Evolutionary conservation across 108 stramenopile species (phyloP), one percentile per base, ranked within the genome.

Genomic region (Bacterosira constricta): DNA sequence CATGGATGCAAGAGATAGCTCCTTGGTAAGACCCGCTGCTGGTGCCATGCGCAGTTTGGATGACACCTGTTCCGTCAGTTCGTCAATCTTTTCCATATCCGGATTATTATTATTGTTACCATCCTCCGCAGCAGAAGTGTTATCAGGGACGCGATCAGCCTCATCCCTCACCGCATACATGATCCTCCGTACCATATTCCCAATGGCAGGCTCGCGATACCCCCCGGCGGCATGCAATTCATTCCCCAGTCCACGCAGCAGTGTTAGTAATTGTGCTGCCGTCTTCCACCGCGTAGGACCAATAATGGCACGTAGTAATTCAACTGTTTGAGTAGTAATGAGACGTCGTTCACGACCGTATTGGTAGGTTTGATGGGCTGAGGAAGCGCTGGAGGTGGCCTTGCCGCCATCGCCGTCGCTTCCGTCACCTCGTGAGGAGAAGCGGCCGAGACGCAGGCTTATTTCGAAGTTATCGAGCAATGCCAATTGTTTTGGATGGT

Each of bases 261-360:
- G 60, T 13, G 61, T 60, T 57, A 93, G 57, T 18, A 96, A 65
- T 51, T 93, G 85, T 17, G 86, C 90, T 0, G 88, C 84, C 25
- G 73, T 90, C 57, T 74, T 88, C 94, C 94, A 96, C 11, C 87
- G 79, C n/a, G 91, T 93, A 21, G 81, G 62, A 32, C 94, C 94
- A 27, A 93, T 87, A 57, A 96, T 81, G 2, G 79, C 77, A 21
- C 88, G 82, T 27, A 96, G 52, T 8, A 96, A 66, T 63, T 93
- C 94, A 15, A 93, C 84, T 3, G 94, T 94, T 13, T 85, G 81
- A 3, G 79, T 41, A 15, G 88, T 83, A 1, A 90, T 78, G 12
- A 87, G 39, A 0, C 85, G 73, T 23, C 93, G 79, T 42, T 90
- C 90, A 11, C 55, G 41, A 23, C 78, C 78, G 20, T 73, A 77